Conservation (phyloP, 495 filamentous ascomycete species). For the Talaromyces borbonicus region DNA sequence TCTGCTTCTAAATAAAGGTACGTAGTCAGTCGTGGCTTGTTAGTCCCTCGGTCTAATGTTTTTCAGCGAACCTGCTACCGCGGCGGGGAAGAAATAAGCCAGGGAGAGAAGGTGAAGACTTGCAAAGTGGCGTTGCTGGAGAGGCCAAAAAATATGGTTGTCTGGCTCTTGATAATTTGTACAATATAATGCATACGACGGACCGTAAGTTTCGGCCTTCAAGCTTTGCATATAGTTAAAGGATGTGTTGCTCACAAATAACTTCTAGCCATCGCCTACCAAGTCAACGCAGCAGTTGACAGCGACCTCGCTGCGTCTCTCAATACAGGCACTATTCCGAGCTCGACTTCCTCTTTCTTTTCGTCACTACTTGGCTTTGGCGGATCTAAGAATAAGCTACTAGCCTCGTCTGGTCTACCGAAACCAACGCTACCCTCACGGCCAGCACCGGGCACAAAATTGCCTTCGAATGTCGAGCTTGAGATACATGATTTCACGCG, state of each 20-base stretch:
- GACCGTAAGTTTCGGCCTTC: slow-evolving; percentile 31
- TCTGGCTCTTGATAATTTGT: slow-evolving; percentile 88
- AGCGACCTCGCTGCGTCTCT: slow-evolving; percentile 64
- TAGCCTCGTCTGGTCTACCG: slow-evolving; percentile 10
- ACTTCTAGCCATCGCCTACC: slow-evolving; percentile 63
- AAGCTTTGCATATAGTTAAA: slow-evolving; percentile 19
- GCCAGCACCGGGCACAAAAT: slow-evolving; percentile 41
- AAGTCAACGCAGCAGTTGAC: slow-evolving; percentile 85
- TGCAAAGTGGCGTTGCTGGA: slow-evolving; percentile 56
- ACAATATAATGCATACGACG: slow-evolving; percentile 73
- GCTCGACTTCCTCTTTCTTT: slow-evolving; percentile 54
- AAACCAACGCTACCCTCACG: slow-evolving; percentile 22
- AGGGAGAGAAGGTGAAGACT: slow-evolving; percentile 55
- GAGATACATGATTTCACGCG: slow-evolving; percentile 91
- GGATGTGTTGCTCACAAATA: slow-evolving; percentile 35
- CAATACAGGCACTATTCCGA: slow-evolving; percentile 70
- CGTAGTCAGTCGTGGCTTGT: neutral
- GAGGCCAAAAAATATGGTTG: slow-evolving; percentile 76
- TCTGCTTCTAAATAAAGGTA: slow-evolving; percentile 69
- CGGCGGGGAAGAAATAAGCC: slow-evolving; percentile 67
- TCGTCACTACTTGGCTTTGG: slow-evolving; percentile 54
- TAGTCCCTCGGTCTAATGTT: neutral
- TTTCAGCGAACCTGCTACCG: slow-evolving; percentile 58
- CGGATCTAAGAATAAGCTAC: slow-evolving; percentile 19
- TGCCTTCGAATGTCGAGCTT: slow-evolving; percentile 86